These are phyloP conservation scores for Gossypium herbaceum DNA, from an alignment of 345 rosid species.

Conservation along the genomic window DNA sequence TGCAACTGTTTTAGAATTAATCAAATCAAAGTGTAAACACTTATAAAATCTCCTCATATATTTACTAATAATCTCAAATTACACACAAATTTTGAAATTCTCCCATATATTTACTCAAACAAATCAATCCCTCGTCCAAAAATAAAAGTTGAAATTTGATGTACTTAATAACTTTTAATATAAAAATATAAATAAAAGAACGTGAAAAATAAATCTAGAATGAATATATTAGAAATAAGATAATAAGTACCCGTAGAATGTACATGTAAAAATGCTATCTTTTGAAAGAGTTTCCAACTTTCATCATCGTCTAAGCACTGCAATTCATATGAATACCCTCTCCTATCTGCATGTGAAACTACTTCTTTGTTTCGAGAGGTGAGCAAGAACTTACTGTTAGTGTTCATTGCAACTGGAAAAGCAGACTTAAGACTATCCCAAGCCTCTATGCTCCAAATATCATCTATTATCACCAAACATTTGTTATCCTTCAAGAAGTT, in stretches of 20 bases:
- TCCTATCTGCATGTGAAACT: slow-evolving; percentile 23
- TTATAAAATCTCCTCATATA: no score
- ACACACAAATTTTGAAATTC: no score
- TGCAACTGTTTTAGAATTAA: no score
- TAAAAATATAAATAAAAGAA: no score
- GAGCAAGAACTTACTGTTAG: slow-evolving; percentile 32
- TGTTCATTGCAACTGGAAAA: slow-evolving; percentile 19
- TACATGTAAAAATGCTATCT: background rate
- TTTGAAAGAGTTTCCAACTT: slow-evolving; percentile 41
- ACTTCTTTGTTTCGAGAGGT: slow-evolving; percentile 37
- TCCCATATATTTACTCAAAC: no score
- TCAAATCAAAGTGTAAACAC: no score
- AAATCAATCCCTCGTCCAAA: no score
- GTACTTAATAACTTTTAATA: no score
- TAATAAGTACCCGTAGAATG: background rate
- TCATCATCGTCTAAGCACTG: slow-evolving; percentile 19
- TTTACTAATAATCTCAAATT: no score
- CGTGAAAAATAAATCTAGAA: no score
- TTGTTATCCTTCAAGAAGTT: slow-evolving; percentile 19
- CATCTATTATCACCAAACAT: slow-evolving; percentile 44
- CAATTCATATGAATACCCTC: slow-evolving; percentile 16
- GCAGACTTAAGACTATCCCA: slow-evolving; percentile 33
- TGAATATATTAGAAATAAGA: background rate
- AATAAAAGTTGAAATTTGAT: no score
- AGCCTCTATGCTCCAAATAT: slow-evolving; percentile 33